Evolutionary conservation across 2,329 filamentous ascomycete genomes (phyloP).

Genomic region (Claviceps pazoutovae): DNA sequence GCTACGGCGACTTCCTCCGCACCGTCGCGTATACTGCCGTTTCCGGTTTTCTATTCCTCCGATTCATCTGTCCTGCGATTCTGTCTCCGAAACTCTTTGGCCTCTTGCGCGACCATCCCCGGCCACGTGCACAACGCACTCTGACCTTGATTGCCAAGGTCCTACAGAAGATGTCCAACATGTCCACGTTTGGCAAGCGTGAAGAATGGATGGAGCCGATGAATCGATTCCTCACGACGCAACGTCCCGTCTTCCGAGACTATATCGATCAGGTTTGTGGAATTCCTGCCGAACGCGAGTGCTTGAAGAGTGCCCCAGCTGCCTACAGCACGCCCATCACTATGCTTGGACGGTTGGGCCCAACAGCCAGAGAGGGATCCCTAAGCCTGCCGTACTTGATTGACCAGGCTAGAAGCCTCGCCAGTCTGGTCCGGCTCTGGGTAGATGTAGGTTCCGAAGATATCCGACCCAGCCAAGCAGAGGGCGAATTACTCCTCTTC

Average conservation of each 20-base stretch:
- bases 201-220: conserved; percentile 99
- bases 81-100: conserved; percentile 90
- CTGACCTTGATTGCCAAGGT: conserved; percentile 88
- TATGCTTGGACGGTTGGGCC: conserved; percentile 69
- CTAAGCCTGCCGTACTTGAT: conserved; percentile 87
- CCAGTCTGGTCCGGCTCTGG: conserved; percentile 72
- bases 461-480: conserved; percentile 16
- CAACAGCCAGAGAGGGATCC: conserved; percentile 77
- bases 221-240: conserved; percentile 70
- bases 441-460: conserved; percentile 39
- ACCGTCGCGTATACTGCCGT: conserved; percentile 89
- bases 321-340: conserved; percentile 88
- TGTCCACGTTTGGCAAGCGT: conserved; percentile 84
- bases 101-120: conserved; percentile 68
- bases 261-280: conserved; percentile 81
- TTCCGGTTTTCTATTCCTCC: conserved; percentile 83
- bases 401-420: conserved; percentile 74
- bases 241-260: conserved; percentile 68
- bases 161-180: conserved; percentile 77
- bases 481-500: conserved; percentile 41
- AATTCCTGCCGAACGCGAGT: conserved; percentile 58
- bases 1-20: conserved; percentile 82
- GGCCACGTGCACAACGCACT: conserved; percentile 68
- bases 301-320: conserved; percentile 50
- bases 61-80: conserved; percentile 94